phyloP scores from a whole-genome alignment of 129 eudicot genomes.

The Chrysanthemum makinoi region DNA sequence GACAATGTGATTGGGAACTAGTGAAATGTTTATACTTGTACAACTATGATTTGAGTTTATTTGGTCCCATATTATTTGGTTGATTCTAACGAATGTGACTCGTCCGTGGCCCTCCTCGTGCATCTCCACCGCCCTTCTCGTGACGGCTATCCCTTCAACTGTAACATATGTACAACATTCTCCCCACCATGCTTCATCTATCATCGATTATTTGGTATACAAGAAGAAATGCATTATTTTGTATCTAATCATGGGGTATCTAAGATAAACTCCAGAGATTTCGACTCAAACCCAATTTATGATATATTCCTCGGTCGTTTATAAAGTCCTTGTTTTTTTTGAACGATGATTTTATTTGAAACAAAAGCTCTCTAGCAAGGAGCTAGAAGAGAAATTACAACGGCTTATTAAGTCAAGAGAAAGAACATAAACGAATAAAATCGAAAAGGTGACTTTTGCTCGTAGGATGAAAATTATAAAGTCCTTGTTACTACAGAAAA shows the following conservation, averaged over 20 bases:
- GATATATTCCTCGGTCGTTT: too few species aligned
- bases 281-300: not conserved
- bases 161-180: not conserved
- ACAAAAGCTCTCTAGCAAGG: too few species aligned
- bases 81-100: slow-evolving; percentile 27
- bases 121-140: slow-evolving; percentile 25
- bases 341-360: too few species aligned
- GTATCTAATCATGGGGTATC: slow-evolving; percentile 10
- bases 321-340: too few species aligned
- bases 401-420: too few species aligned
- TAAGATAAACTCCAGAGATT: slow-evolving; percentile 7
- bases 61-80: slow-evolving; percentile 30
- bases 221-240: not conserved
- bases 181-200: slow-evolving; percentile 7
- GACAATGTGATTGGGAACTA: slow-evolving; percentile 2
- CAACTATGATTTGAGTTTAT: slow-evolving; percentile 25
- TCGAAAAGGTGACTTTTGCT: too few species aligned
- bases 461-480: too few species aligned
- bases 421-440: too few species aligned
- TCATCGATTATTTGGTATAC: slow-evolving; percentile 4
- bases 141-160: slow-evolving; percentile 16
- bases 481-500: not conserved
- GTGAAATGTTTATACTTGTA: slow-evolving; percentile 12
- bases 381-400: too few species aligned
- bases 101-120: slow-evolving; percentile 18